A percentile compares a stretch with the other conserved stretches of the same genome.
phyloP scores from a whole-genome alignment of 306 rosid species.

The Dicorynia guianensis region DNA sequence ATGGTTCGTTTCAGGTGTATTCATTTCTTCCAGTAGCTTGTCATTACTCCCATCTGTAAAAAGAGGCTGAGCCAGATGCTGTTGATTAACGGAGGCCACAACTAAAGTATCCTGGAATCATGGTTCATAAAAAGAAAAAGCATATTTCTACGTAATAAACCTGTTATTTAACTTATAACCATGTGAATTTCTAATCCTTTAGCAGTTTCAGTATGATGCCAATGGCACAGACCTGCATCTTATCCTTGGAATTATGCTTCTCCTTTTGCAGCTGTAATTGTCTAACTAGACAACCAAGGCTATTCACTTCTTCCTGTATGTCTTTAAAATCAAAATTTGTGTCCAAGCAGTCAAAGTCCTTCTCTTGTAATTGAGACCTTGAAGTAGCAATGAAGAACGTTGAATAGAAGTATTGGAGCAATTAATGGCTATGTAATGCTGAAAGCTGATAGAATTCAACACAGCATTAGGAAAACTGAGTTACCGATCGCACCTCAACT shows the following conservation, averaged over 20 bases:
- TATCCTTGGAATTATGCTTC: conserved; percentile 44
- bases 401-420: conserved; percentile 38
- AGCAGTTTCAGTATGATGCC: conserved; percentile 28
- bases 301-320: conserved; percentile 71
- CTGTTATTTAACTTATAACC: conserved; percentile 1
- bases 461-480: conserved; percentile 21
- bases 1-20: conserved; percentile 51
- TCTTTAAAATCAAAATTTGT: conserved; percentile 62
- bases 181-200: conserved; percentile 12
- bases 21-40: conserved; percentile 39
- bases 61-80: conserved; percentile 49
- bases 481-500: conserved; percentile 53
- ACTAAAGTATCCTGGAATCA: conserved; percentile 19
- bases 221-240: conserved; percentile 65
- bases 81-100: conserved; percentile 52
- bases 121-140: background rate
- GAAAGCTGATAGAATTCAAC: conserved; percentile 20
- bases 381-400: conserved; percentile 39
- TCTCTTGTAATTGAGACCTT: conserved; percentile 62
- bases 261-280: conserved; percentile 68
- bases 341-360: conserved; percentile 53
- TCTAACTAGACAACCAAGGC: conserved; percentile 60
- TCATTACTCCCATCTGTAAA: conserved; percentile 49
- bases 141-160: background rate
- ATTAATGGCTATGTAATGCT: conserved; percentile 7